Base-by-base conservation (phyloP, 2,329 filamentous ascomycete species). In the Microcyclospora tardicrescens region DNA sequence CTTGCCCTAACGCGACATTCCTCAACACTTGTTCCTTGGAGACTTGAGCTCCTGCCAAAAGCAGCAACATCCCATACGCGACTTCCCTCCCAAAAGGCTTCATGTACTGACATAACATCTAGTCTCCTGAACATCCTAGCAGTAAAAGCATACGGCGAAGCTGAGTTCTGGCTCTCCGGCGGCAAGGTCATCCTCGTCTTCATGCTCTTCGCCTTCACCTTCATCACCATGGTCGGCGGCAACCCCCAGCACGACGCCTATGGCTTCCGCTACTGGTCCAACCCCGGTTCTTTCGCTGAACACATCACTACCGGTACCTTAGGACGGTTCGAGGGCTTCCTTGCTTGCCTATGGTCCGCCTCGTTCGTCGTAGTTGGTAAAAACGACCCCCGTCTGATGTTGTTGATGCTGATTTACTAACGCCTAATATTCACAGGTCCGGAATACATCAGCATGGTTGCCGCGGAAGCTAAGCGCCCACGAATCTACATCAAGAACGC, bases 81-180 rank as follows among this genome's bases (percentile, higher is more conserved):
- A 24, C 19, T 24, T 24, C 19, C n/a, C 19, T 24, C 30, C 30
- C 4, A 32, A n/a, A 10, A 4, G 12, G 10, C 12, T 44, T 48
- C 45, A 51, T 40, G 37, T 38, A 44, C 38, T 29, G 33, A 44
- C 34, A 32, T 14, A 10, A 19, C 16, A 3, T 34, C 9, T 35
- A 54, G 45, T 31, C 36, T 63, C 33, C 64, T 64, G 49, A 69
- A 68, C 45, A 30, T 66, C 13, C 51, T 67, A n/a, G 62, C 65
- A 30, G 65, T 68, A 33, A 54, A 60, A 27, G 61, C 58, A 1
- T 69, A 64, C 38, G 66, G 65, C 15, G 64, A 67, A 42, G 57
- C 52, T 28, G 58, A 61, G 37, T 60, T 59, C 41, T 78, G 71
- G 71, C 63, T 77, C 2, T 71, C 72, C 2, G 62, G 61, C 30